phyloP scores from a whole-genome alignment of 1,139 yeast genomes.

The Kodamaea fungicola region DNA sequence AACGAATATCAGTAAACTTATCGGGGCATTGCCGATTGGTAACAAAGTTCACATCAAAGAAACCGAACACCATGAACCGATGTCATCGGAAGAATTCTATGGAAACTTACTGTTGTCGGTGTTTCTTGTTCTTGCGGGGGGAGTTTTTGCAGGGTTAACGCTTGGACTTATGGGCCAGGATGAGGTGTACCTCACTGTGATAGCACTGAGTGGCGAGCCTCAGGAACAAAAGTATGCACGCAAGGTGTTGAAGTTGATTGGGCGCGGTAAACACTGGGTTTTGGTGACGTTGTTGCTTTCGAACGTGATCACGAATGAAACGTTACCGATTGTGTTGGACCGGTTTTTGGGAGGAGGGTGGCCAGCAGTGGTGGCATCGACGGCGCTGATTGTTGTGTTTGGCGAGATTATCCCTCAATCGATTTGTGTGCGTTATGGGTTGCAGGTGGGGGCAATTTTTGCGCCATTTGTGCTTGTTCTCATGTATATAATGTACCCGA shows the following conservation, averaged over 20 bases:
- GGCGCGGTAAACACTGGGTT: conserved; percentile 96
- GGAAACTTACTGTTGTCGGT: conserved; percentile 57
- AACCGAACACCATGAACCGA: conserved; percentile 7
- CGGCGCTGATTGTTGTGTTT: conserved; percentile 88
- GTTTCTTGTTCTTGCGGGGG: conserved; percentile 78
- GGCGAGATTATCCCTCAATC: conserved; percentile 98
- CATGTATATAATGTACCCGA: conserved; percentile 89
- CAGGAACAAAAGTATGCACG: conserved; percentile 68
- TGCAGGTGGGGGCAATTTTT: conserved; percentile 86
- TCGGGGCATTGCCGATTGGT: conserved; percentile 13
- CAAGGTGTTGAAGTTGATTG: conserved; percentile 67
- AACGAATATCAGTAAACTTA: conserved; percentile 24
- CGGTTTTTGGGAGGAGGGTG: conserved; percentile 95
- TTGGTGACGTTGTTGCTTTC: conserved; percentile 80
- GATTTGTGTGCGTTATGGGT: conserved; percentile 86
- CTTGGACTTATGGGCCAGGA: conserved; percentile 97
- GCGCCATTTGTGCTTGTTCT: conserved; percentile 81
- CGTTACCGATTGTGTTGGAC: conserved; percentile 90
- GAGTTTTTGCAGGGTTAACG: conserved; percentile 94
- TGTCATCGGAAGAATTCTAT: conserved; percentile 48
- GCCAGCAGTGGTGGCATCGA: conserved; percentile 92
- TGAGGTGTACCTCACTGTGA: conserved; percentile 80
- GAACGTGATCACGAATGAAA: conserved; percentile 93
- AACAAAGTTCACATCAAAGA: conserved; percentile 1
- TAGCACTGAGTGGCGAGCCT: conserved; percentile 55